Evolutionary conservation across 768 basidiomycete species (phyloP), one percentile per base, ranked within the genome.

Genomic region (Podaxis rugospora): DNA sequence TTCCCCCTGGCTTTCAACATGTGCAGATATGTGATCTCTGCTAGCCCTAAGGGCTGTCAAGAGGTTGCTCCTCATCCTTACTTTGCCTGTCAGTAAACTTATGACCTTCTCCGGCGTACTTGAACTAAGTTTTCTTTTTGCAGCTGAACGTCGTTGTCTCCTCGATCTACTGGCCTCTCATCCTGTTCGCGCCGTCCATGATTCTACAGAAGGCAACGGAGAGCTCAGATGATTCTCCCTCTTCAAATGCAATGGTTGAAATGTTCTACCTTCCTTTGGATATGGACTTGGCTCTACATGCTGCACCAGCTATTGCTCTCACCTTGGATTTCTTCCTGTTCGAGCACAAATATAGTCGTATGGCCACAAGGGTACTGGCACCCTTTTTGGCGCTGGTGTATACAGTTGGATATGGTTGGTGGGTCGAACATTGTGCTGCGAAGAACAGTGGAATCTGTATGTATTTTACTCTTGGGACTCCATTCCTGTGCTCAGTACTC

Each of bases 161-260:
- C 9, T 70, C 67, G 27, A 84, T 93, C 53, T 93, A 92, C 73
- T 92, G 89, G 90, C 71, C 82, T 1, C 76, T 92, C 13, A 63
- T 89, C 5, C 44, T 83, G 1, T 66, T 81, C 62, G 72, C 78
- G 49, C 91, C 92, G 0, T 59, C 75, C 13, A 75, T 90, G 21
- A 89, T 93, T 65, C 57, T 89, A 10, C 46, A 28, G 27, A 35
- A 56, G 21, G 5, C 78, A 71, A 40, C 51, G 46, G 3, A 62
- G 63, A 37, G 69, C 60, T 40, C 66, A 62, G 55, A 55, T 18
- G 52, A 55, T 47, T 27, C 62, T n/a, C 64, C 67, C 2, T 65
- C 78, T 0, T 70, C 77, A 2, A 71, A 75, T 13, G 62, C 71
- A 1, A 67, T 65, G 16, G 61, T 70, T n/a, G 57, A 67, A 9